phyloP scores from a whole-genome alignment of 495 filamentous ascomycete species.

The Tuber indicum region DNA sequence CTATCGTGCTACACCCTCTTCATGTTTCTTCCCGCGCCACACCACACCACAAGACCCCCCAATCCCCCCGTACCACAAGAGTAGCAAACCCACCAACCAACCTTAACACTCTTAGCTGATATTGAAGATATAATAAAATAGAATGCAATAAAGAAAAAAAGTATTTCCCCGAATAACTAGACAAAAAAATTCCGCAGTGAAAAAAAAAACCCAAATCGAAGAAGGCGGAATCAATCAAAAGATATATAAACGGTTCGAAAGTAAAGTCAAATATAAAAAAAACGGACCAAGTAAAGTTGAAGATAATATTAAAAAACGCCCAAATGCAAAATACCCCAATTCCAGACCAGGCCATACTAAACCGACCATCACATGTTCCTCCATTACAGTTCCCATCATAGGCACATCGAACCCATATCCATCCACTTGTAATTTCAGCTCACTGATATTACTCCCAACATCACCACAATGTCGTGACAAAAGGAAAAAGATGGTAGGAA shows the following conservation, averaged over 20 bases:
- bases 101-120: background rate
- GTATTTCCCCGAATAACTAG: background rate
- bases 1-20: background rate
- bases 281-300: background rate
- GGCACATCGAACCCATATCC: background rate
- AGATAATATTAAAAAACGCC: background rate
- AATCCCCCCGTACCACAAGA: background rate
- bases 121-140: background rate
- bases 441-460: background rate
- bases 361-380: background rate
- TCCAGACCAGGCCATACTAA: background rate
- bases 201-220: background rate
- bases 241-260: background rate
- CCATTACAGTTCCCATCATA: background rate
- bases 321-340: background rate
- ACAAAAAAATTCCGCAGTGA: background rate
- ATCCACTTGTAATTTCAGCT: background rate
- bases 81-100: background rate
- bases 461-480: background rate
- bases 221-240: background rate
- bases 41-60: background rate
- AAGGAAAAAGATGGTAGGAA: slow-evolving; percentile 10
- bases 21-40: background rate
- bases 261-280: background rate
- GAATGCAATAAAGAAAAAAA: background rate